A percentile compares a stretch with the other conserved stretches of the same genome.
phyloP scores from a whole-genome alignment of 179 eudicot genomes.

The Spinacia oleracea region DNA sequence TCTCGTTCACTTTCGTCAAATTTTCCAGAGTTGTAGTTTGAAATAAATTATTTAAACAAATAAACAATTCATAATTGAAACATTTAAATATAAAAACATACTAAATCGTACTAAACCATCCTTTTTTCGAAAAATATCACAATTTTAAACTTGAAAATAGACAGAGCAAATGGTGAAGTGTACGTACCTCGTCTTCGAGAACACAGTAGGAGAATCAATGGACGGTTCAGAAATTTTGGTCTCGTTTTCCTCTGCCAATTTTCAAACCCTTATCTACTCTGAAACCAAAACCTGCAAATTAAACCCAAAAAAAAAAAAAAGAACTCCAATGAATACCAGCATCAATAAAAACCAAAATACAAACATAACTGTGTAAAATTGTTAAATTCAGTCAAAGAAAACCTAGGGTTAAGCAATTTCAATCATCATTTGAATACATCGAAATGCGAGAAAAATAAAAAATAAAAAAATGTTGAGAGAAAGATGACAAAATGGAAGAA shows the following conservation, averaged over 20 bases:
- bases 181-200: constrained; percentile 93
- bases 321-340: not conserved
- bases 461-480: not conserved
- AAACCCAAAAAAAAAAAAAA: not conserved
- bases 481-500: constrained; percentile 13
- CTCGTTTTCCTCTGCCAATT: constrained; percentile 54
- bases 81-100: too few relatives aligned
- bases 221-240: constrained; percentile 43
- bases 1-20: not conserved
- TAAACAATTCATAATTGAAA: not conserved
- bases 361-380: not conserved
- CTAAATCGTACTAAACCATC: too few relatives aligned
- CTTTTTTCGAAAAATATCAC: too few relatives aligned
- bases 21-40: too few relatives aligned
- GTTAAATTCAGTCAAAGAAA: not conserved
- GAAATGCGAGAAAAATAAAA: not conserved
- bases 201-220: constrained; percentile 84
- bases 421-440: not conserved
- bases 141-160: not conserved
- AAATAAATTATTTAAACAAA: not conserved
- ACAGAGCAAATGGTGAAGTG: not conserved
- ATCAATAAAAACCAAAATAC: not conserved
- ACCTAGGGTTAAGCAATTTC: constrained; percentile 8
- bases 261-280: constrained; percentile 30
- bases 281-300: not conserved